Evolutionary conservation across 192 early-diverging fungal genomes (phyloP).

Genomic region (Mortierella hygrophila): DNA sequence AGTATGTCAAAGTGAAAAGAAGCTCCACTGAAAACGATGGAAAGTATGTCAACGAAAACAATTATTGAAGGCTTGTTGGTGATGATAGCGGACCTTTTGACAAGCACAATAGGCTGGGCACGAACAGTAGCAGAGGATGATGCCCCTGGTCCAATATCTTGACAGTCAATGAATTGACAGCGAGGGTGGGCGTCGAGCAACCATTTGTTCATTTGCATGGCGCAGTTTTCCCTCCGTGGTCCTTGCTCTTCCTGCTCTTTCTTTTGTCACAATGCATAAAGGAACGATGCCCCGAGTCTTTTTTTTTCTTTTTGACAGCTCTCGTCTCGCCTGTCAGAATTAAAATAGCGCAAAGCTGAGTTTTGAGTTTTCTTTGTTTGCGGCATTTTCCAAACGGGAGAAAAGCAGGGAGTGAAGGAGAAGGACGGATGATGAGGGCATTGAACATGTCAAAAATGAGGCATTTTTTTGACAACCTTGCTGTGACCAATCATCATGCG

Average conservation of each 20-base stretch:
- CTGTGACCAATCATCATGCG: background rate
- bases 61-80: no score
- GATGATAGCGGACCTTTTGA: no score
- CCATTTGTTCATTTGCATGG: background rate
- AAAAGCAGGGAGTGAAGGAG: no score
- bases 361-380: background rate
- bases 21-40: background rate
- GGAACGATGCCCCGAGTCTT: no score
- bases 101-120: no score
- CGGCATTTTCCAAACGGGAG: background rate
- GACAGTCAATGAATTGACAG: background rate
- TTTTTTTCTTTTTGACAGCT: background rate
- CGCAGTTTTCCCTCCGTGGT: background rate
- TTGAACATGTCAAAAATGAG: background rate
- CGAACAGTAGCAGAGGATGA: background rate
- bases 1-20: background rate
- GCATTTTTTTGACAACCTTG: conserved; percentile 2
- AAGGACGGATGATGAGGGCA: no score
- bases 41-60: background rate
- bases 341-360: conserved; percentile 1
- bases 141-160: background rate
- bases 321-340: background rate
- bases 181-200: background rate
- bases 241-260: background rate
- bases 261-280: background rate